Evolutionary conservation across 2,329 filamentous ascomycete species (phyloP).

Genomic region (Didymella keratinophila): DNA sequence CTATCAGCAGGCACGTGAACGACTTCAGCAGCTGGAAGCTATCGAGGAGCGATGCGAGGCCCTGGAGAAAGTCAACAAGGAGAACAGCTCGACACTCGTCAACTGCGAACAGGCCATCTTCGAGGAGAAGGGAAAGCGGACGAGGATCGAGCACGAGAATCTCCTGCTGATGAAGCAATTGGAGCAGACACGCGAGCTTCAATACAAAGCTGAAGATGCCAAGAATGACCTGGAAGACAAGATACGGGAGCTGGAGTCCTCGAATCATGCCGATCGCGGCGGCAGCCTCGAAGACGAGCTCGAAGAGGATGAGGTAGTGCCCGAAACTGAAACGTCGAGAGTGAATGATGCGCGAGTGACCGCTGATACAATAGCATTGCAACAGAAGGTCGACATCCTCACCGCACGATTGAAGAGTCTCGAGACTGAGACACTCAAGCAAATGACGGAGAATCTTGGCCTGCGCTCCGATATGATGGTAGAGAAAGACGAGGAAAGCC

Average conservation of each 20-base stretch:
- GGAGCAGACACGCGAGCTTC: slow-evolving; percentile 57
- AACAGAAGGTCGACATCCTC: slow-evolving; percentile 52
- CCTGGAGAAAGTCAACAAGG: slow-evolving; percentile 60
- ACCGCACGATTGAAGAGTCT: slow-evolving; percentile 47
- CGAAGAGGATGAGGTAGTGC: slow-evolving; percentile 37
- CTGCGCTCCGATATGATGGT: slow-evolving; percentile 49
- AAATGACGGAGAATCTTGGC: slow-evolving; percentile 52
- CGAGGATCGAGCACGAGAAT: slow-evolving; percentile 58
- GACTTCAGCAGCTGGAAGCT: slow-evolving; percentile 55
- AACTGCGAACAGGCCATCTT: slow-evolving; percentile 62
- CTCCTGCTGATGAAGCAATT: slow-evolving; percentile 56
- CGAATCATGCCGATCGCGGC: slow-evolving; percentile 37
- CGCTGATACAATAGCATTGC: slow-evolving; percentile 48
- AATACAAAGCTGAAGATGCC: slow-evolving; percentile 57
- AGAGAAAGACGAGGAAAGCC: slow-evolving; percentile 45
- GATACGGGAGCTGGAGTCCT: slow-evolving; percentile 53
- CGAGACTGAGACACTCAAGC: slow-evolving; percentile 52
- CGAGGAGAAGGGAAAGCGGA: slow-evolving; percentile 58
- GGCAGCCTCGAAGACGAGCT: slow-evolving; percentile 54
- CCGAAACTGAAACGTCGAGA: slow-evolving; percentile 33
- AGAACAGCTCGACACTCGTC: slow-evolving; percentile 59
- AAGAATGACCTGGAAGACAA: slow-evolving; percentile 57
- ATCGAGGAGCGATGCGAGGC: slow-evolving; percentile 55
- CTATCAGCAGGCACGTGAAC: slow-evolving; percentile 54
- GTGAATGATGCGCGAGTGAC: slow-evolving; percentile 37